Conservation (phyloP, 371 early-diverging fungal genomes). For the Fennellomyces sp. region DNA sequence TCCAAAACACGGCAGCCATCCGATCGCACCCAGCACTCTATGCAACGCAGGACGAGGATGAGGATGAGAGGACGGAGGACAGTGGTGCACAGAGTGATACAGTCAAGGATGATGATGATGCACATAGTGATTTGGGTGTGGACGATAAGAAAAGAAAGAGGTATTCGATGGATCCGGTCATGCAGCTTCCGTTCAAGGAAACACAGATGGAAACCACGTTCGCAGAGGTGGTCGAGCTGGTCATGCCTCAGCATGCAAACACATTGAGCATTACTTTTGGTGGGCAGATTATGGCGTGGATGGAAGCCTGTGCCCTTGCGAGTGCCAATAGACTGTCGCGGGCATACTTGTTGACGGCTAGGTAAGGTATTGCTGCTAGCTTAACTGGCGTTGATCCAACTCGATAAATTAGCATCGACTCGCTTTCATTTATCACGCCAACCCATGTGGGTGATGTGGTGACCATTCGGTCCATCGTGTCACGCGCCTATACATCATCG, state of each 20-base stretch:
- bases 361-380: constrained; percentile 28
- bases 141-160: constrained; percentile 23
- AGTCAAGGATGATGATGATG: constrained; percentile 6
- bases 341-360: constrained; percentile 63
- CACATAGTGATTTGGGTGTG: background rate
- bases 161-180: constrained; percentile 42
- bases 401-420: constrained; percentile 42
- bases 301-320: constrained; percentile 71
- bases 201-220: constrained; percentile 56
- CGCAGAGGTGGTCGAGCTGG: constrained; percentile 69
- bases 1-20: constrained; percentile 34
- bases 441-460: constrained; percentile 64
- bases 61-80: constrained; percentile 9
- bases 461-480: constrained; percentile 60
- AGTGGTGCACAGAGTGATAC: constrained; percentile 7
- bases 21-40: constrained; percentile 39
- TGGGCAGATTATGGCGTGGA: constrained; percentile 81
- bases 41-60: constrained; percentile 15
- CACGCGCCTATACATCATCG: constrained; percentile 56
- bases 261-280: constrained; percentile 76
- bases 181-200: constrained; percentile 14
- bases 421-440: constrained; percentile 54
- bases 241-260: constrained; percentile 81
- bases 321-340: constrained; percentile 66
- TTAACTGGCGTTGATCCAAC: background rate